Conservation (phyloP, 2,329 filamentous ascomycete species). For the Neofusicoccum parvum region DNA sequence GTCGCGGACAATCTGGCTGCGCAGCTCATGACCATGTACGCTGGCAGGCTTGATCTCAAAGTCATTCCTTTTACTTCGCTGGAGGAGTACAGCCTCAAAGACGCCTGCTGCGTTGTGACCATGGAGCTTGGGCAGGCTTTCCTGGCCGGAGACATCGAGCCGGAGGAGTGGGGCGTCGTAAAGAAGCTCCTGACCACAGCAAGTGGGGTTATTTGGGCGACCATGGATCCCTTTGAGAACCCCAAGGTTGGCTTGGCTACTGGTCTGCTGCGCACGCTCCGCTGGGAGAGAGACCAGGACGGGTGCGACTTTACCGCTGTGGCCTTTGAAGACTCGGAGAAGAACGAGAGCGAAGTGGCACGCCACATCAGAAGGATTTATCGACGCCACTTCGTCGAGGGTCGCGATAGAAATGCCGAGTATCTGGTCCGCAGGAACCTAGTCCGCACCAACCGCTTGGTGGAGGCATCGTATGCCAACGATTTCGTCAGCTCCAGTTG, state of each 20-base stretch:
- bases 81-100: background rate
- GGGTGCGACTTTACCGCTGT: background rate
- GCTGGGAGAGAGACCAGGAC: constrained; percentile 3
- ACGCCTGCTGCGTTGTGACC: background rate
- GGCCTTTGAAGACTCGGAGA: constrained; percentile 8
- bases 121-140: background rate
- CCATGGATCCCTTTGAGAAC: constrained; percentile 2
- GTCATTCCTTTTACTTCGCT: constrained; percentile 1
- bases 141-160: background rate
- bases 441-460: constrained; percentile 8
- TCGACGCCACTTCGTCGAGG: constrained; percentile 6
- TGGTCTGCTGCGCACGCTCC: constrained; percentile 18
- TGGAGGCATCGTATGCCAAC: constrained; percentile 7
- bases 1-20: constrained; percentile 16
- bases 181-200: constrained; percentile 5
- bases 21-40: constrained; percentile 23
- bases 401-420: constrained; percentile 1
- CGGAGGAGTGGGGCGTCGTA: background rate
- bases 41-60: constrained; percentile 4
- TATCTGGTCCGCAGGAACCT: constrained; percentile 6
- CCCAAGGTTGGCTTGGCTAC: constrained; percentile 13
- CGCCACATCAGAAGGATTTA: constrained; percentile 15
- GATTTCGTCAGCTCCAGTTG: constrained; percentile 15
- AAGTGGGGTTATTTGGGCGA: constrained; percentile 16
- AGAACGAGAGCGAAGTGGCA: constrained; percentile 10